These are phyloP conservation scores for Pistacia vera DNA, from an alignment of 345 rosid species.

Conservation along the genomic window DNA sequence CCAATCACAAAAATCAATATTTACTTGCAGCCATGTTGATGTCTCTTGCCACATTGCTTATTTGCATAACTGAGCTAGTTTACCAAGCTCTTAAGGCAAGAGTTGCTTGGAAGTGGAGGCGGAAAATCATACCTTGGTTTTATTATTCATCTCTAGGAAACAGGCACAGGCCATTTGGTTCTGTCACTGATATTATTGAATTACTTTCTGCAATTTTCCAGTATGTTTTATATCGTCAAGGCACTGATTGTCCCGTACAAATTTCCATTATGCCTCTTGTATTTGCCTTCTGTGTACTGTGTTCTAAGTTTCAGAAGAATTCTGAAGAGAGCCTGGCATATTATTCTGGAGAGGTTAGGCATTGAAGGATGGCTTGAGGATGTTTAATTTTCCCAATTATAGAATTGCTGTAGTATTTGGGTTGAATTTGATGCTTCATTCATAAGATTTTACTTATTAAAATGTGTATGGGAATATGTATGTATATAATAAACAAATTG, in stretches of 20 bases:
- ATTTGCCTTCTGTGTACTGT: neutral
- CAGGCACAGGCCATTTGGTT: neutral
- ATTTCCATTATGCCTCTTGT: neutral
- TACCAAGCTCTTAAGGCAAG: neutral
- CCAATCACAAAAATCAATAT: neutral
- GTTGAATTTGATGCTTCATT: too few species aligned
- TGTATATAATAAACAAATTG: too few species aligned
- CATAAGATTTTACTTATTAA: too few species aligned
- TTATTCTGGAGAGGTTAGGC: too few species aligned
- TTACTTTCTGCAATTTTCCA: neutral
- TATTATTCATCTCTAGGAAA: too few species aligned
- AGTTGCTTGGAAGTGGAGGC: neutral
- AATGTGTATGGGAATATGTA: too few species aligned
- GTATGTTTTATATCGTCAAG: neutral
- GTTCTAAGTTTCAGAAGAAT: neutral
- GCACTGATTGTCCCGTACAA: neutral
- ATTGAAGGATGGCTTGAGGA: too few species aligned
- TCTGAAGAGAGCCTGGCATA: too few species aligned
- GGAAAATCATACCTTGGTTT: neutral
- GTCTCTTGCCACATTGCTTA: neutral
- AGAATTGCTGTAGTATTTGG: too few species aligned
- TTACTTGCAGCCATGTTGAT: conserved; percentile 10
- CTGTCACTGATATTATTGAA: neutral
- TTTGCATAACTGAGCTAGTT: conserved; percentile 13
- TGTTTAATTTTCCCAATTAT: too few species aligned